Evolutionary conservation across 176 grass and related monocot genomes (phyloP).

Genomic region (Phyllostachys edulis): DNA sequence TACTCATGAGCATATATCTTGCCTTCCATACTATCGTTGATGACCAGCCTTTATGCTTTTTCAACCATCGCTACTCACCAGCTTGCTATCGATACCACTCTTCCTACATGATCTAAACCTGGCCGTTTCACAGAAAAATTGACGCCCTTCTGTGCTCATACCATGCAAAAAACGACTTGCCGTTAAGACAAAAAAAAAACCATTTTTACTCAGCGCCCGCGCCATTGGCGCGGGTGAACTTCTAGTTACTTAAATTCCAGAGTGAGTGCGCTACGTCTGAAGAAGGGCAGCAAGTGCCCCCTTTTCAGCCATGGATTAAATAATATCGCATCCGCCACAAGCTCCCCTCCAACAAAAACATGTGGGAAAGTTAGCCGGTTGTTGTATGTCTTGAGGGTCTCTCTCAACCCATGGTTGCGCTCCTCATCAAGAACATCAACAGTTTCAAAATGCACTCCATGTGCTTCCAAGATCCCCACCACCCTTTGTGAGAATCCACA

Average conservation of each 20-base stretch:
- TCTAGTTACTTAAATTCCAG: slow-evolving; percentile 8
- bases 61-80: too few relatives aligned
- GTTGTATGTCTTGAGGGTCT: slow-evolving; percentile 77
- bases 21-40: too few relatives aligned
- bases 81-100: too few relatives aligned
- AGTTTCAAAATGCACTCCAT: slow-evolving; percentile 66
- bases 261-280: slow-evolving; percentile 43
- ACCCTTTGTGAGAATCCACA: slow-evolving; percentile 91
- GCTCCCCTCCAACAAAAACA: slow-evolving; percentile 76
- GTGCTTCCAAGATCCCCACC: slow-evolving; percentile 73
- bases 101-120: too few relatives aligned
- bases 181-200: too few relatives aligned
- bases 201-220: too few relatives aligned
- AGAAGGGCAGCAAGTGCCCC: slow-evolving; percentile 69
- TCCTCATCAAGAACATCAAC: slow-evolving; percentile 92
- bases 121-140: too few relatives aligned
- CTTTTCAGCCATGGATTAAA: slow-evolving; percentile 83
- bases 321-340: slow-evolving; percentile 82
- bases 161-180: too few relatives aligned
- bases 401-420: slow-evolving; percentile 78
- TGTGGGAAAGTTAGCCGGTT: slow-evolving; percentile 93
- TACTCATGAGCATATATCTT: too few relatives aligned
- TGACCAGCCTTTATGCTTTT: too few relatives aligned
- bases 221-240: too few relatives aligned
- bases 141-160: too few relatives aligned